A percentile compares a stretch with the other conserved stretches of the same genome.
phyloP scores from a whole-genome alignment of 495 filamentous ascomycete species.

The Astrocystis sublimbata region DNA sequence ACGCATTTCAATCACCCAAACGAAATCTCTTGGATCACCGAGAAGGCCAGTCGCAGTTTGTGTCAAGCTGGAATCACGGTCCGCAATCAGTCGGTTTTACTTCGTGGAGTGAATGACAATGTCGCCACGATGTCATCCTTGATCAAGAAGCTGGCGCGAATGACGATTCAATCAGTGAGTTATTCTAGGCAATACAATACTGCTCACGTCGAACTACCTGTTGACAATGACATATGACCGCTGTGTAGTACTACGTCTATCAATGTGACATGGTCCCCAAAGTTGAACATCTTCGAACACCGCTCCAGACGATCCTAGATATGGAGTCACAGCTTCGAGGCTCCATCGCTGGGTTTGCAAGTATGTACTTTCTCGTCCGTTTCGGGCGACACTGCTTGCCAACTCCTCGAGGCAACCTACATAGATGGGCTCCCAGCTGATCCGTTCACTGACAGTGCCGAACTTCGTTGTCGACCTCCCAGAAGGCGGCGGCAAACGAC shows the following conservation, averaged over 20 bases:
- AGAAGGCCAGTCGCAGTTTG: slow-evolving; percentile 49
- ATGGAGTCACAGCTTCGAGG: slow-evolving; percentile 56
- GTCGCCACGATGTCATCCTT: slow-evolving; percentile 52
- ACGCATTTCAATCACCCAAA: slow-evolving; percentile 64
- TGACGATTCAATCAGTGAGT: slow-evolving; percentile 50
- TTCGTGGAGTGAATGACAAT: slow-evolving; percentile 58
- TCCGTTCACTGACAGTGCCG: slow-evolving; percentile 32
- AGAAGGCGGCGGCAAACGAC: slow-evolving; percentile 60
- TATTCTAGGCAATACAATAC: slow-evolving; percentile 13
- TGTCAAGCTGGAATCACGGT: slow-evolving; percentile 52
- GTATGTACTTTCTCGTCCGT: neutral
- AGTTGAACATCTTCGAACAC: slow-evolving; percentile 62
- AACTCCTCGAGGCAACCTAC: neutral
- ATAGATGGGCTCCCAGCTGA: neutral
- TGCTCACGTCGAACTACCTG: slow-evolving; percentile 16
- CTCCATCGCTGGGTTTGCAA: slow-evolving; percentile 60
- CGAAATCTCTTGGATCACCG: slow-evolving; percentile 62
- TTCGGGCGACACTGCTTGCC: no score
- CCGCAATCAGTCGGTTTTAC: slow-evolving; percentile 54
- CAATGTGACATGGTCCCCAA: slow-evolving; percentile 59
- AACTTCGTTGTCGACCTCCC: slow-evolving; percentile 63
- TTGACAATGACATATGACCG: slow-evolving; percentile 9
- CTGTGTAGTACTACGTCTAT: slow-evolving; percentile 57
- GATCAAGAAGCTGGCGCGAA: slow-evolving; percentile 54
- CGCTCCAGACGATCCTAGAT: slow-evolving; percentile 55